Percentiles rank a stretch among this genome's conserved stretches.
Evolutionary conservation across 345 rosid genomes (phyloP).

Genomic region (Eucalyptus fibrosa): DNA sequence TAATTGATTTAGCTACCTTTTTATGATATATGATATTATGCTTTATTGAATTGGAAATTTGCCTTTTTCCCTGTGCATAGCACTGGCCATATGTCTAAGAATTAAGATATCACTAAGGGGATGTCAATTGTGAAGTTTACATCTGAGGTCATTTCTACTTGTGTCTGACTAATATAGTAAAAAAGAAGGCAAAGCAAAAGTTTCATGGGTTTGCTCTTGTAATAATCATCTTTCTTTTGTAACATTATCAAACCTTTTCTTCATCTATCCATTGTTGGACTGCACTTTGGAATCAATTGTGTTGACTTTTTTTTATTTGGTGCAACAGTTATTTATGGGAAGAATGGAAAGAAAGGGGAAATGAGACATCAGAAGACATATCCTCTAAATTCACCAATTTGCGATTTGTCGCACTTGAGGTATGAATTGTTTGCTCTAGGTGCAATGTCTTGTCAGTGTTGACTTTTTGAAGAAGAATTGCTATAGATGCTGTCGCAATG

Average conservation of each 20-base stretch:
- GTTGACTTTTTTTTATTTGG: neutral
- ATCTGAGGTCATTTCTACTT: neutral
- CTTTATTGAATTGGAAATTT: neutral
- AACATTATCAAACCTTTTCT: neutral
- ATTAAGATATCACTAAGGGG: neutral
- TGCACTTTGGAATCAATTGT: neutral
- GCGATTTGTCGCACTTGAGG: constrained; percentile 95
- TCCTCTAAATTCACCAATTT: constrained; percentile 69
- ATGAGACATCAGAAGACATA: constrained; percentile 47
- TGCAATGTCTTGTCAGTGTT: neutral
- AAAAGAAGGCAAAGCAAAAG: neutral
- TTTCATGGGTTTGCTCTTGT: neutral
- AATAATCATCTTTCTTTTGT: neutral
- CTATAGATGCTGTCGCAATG: neutral
- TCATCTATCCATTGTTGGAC: neutral
- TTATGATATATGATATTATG: neutral
- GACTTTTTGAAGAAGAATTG: neutral
- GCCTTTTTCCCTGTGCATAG: neutral
- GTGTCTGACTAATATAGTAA: neutral
- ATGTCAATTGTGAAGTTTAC: neutral
- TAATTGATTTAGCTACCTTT: neutral
- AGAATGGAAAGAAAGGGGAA: constrained; percentile 90
- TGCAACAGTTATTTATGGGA: constrained; percentile 73
- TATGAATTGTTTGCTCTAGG: constrained; percentile 1
- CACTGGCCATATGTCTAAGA: neutral